These are phyloP conservation scores for Sclerotinia nivalis DNA, from an alignment of 2,329 filamentous ascomycete species.

Conservation along the genomic window DNA sequence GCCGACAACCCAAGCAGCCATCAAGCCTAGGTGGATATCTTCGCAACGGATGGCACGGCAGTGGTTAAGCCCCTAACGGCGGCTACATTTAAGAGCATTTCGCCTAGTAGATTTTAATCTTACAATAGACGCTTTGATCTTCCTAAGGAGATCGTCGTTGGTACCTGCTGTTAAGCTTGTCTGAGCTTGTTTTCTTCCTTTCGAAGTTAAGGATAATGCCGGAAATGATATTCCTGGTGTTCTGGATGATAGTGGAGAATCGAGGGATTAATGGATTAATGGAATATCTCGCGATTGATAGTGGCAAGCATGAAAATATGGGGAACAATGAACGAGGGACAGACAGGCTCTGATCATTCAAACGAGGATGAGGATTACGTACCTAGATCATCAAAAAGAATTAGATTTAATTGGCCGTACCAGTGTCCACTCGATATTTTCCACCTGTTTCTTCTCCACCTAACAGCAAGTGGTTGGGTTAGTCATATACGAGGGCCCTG, in stretches of 20 bases:
- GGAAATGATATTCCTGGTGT: not conserved
- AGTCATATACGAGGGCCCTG: slow-evolving; percentile 11
- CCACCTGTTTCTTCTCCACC: not conserved
- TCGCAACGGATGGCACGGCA: slow-evolving; percentile 9
- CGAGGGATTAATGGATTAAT: not conserved
- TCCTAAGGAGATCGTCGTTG: not conserved
- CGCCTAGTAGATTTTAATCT: not conserved
- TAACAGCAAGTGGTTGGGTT: not conserved
- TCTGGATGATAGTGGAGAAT: slow-evolving; percentile 5
- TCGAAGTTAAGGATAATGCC: not conserved
- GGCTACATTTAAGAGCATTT: slow-evolving; percentile 1
- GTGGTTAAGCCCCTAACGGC: not conserved
- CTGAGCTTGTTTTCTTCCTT: not conserved
- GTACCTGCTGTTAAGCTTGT: not conserved
- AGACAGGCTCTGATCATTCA: not conserved
- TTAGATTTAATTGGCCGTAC: not conserved
- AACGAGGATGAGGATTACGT: not conserved
- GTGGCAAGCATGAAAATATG: not conserved
- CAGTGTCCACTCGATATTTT: not conserved
- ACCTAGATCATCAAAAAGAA: not conserved
- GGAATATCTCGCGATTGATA: slow-evolving; percentile 7
- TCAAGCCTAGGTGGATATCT: not conserved
- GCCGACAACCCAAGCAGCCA: not conserved
- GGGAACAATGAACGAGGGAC: not conserved
- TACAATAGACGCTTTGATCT: slow-evolving; percentile 11